These are phyloP conservation scores for Hypoxylon sp. DNA, from an alignment of 2,329 filamentous ascomycete species.

Conservation along the genomic window DNA sequence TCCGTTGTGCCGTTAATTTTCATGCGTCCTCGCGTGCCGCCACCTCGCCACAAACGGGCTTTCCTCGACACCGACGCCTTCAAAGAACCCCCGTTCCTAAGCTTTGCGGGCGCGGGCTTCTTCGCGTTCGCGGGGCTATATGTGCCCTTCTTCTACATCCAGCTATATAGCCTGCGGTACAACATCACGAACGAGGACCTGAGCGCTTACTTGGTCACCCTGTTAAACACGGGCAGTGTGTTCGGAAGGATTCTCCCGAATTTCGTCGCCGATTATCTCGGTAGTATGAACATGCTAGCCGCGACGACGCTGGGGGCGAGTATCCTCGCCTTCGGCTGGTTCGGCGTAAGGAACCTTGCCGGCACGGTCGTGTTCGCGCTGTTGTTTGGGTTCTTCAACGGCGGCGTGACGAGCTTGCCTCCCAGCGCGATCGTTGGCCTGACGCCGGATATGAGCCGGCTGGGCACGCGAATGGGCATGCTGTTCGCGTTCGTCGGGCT, in stretches of 20 bases:
- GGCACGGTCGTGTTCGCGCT: constrained; percentile 54
- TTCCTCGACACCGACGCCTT: constrained; percentile 52
- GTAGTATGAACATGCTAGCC: constrained; percentile 53
- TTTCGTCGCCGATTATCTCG: constrained; percentile 54
- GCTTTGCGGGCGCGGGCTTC: constrained; percentile 49
- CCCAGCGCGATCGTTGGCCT: constrained; percentile 50
- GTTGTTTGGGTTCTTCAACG: constrained; percentile 57
- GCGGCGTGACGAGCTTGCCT: constrained; percentile 55
- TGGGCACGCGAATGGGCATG: constrained; percentile 63
- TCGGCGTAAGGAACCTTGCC: constrained; percentile 47
- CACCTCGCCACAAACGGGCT: constrained; percentile 42
- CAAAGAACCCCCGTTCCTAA: constrained; percentile 51
- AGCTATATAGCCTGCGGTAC: constrained; percentile 43
- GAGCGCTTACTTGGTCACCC: constrained; percentile 54
- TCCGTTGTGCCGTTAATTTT: constrained; percentile 48
- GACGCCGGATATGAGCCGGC: constrained; percentile 43
- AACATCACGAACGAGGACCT: constrained; percentile 28
- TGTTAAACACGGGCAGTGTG: constrained; percentile 57
- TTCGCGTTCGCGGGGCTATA: constrained; percentile 57
- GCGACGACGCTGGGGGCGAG: constrained; percentile 50
- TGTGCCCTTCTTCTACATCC: constrained; percentile 57
- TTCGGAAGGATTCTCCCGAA: constrained; percentile 57
- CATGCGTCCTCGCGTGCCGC: constrained; percentile 51
- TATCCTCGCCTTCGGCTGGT: constrained; percentile 54
- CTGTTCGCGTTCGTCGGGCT: constrained; percentile 58